Conservation (phyloP, 1,284 basidiomycete genomes). For the Leccinum subrobustum region DNA sequence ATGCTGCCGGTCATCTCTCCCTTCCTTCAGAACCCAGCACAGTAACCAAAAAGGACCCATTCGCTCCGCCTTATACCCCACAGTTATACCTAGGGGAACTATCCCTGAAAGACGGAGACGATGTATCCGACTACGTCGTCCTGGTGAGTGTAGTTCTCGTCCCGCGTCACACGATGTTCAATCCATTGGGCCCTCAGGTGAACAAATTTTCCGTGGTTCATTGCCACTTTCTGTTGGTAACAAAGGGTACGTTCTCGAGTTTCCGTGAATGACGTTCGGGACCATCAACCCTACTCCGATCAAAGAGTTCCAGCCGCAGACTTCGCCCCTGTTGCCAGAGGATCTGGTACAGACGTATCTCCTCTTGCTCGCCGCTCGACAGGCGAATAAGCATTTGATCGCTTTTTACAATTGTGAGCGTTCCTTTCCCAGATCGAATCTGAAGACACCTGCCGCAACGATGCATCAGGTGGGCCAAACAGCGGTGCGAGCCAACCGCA, state of each 20-base stretch:
- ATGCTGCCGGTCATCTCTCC: constrained; percentile 37
- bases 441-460: background rate
- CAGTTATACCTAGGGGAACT: constrained; percentile 75
- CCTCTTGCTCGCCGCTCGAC: constrained; percentile 66
- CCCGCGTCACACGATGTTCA: constrained; percentile 1
- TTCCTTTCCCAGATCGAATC: background rate
- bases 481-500: constrained; percentile 88
- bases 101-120: constrained; percentile 50
- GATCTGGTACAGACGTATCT: constrained; percentile 76
- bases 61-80: constrained; percentile 76
- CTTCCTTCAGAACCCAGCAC: constrained; percentile 29
- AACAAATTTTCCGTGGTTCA: constrained; percentile 86
- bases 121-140: constrained; percentile 65
- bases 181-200: constrained; percentile 45
- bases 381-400: constrained; percentile 57
- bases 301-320: constrained; percentile 71
- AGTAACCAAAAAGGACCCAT: constrained; percentile 59
- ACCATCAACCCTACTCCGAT: background rate
- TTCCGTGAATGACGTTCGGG: background rate
- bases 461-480: constrained; percentile 60
- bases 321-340: constrained; percentile 71
- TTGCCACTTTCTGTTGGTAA: constrained; percentile 78
- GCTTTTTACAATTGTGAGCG: constrained; percentile 84
- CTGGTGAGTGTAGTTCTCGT: constrained; percentile 52
- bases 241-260: constrained; percentile 56